Conservation (phyloP, 1,284 basidiomycete species). For the Porodaedalea pini region DNA sequence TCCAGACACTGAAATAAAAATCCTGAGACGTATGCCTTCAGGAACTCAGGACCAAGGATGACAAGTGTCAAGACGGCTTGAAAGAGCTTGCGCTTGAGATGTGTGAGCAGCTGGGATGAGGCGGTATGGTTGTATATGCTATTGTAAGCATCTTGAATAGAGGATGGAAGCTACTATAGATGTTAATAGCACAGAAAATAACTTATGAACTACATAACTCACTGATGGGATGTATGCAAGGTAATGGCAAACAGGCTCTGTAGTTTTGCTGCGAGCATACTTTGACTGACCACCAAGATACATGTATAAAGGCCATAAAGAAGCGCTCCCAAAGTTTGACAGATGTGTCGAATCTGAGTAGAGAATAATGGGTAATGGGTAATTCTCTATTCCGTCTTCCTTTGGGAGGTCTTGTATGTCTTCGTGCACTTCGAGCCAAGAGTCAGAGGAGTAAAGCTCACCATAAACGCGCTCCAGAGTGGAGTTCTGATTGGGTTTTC, state of each 20-base stretch:
- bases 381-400: constrained; percentile 24
- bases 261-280: constrained; percentile 21
- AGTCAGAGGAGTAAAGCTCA: constrained; percentile 22
- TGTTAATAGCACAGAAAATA: constrained; percentile 12
- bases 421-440: constrained; percentile 21
- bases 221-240: constrained; percentile 32
- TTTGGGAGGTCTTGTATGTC: not conserved
- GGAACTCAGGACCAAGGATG: constrained; percentile 26
- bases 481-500: constrained; percentile 21
- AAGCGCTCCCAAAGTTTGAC: constrained; percentile 27
- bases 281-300: constrained; percentile 32
- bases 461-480: constrained; percentile 14
- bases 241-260: constrained; percentile 27
- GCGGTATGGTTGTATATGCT: not conserved
- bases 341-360: constrained; percentile 33
- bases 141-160: constrained; percentile 7
- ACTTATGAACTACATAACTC: constrained; percentile 19
- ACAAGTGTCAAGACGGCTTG: constrained; percentile 31
- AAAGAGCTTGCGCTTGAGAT: constrained; percentile 33
- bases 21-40: constrained; percentile 32
- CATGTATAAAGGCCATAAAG: constrained; percentile 31
- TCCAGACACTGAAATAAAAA: constrained; percentile 30
- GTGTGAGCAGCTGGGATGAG: constrained; percentile 25
- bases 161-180: constrained; percentile 25
- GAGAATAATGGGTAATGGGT: constrained; percentile 28